A percentile compares a stretch with the other conserved stretches of the same genome.
Conservation (phyloP, 345 rosid genomes). For the Trapa incisa region DNA sequence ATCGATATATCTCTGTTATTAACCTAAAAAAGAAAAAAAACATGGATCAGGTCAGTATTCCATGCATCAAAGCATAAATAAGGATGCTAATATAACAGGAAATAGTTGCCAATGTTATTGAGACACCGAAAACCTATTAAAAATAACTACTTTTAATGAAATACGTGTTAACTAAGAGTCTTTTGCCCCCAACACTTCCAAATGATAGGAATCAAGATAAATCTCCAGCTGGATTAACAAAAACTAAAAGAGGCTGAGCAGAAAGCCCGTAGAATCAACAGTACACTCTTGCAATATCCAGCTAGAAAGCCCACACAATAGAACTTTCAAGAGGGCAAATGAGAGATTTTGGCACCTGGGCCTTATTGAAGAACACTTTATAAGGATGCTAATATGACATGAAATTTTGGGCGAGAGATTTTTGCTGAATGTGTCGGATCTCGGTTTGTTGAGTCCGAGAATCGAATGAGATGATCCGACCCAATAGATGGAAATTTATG, state of each 20-base stretch:
- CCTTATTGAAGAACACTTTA: conserved; percentile 83
- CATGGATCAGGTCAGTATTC: not conserved
- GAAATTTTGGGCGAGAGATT: not conserved
- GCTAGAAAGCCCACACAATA: not conserved
- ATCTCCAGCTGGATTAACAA: not conserved
- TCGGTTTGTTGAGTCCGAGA: not conserved
- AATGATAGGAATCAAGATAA: not conserved
- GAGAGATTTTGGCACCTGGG: conserved; percentile 43
- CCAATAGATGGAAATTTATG: not conserved
- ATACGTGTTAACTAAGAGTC: not conserved
- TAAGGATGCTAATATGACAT: too few species aligned
- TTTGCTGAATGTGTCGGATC: conserved; percentile 1
- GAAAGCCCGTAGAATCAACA: not conserved
- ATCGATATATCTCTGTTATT: conserved; percentile 86
- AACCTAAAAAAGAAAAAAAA: conserved; percentile 35
- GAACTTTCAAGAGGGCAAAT: conserved; percentile 1
- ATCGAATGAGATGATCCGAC: not conserved
- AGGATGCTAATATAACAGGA: not conserved
- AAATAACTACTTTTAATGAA: not conserved
- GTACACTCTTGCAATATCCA: too few species aligned
- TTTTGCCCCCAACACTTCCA: not conserved
- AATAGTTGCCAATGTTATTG: not conserved
- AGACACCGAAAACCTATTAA: not conserved
- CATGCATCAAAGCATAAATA: not conserved
- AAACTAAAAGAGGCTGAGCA: not conserved